Base-by-base conservation (phyloP, 1,284 basidiomycete genomes). In the Chiua sp. region DNA sequence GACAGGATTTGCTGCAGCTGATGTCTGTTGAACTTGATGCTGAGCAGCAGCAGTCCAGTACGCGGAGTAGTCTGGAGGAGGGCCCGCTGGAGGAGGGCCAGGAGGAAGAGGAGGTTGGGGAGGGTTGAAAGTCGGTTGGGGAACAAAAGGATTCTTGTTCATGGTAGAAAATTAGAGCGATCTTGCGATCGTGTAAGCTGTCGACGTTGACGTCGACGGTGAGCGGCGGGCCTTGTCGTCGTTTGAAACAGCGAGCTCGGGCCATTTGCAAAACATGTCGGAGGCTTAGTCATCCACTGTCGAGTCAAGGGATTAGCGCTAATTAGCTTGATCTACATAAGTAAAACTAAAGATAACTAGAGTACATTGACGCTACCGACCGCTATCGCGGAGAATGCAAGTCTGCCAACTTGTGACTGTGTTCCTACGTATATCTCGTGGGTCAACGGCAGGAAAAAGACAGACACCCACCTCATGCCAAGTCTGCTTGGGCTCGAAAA, bases 101-200 rank as follows among this genome's bases (percentile, higher is more conserved):
- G 90, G 89, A 55, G 91, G 91, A 47, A 92, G 78, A 47, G 90
- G 91, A 3, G 90, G 89, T 68, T 90, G 90, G 53, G 86, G 87
- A 39, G 84, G 82, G 13, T 85, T 82, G 71, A 88, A 91, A 46
- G 83, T 80, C 22, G 87, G 84, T 54, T 86, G 83, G 30, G 89
- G 87, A 61, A 87, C 80, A 66, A 92, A 92, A 1, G 90, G 90
- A 73, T 92, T 92, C 78, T 91, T 92, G 78, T 92, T 88, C 90
- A 92, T 88, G 50, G 56, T 57, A 18, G 48, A n/a, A 37, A 52
- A 30, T 26, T 22, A 33, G 13, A 23, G 37, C 42, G 62, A 68
- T 66, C 56, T 54, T 44, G 42, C 4, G 26, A 69, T 69, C 63
- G 54, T 42, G 33, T 55, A 5, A 16, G 49, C 56, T 53, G 56